Evolutionary conservation across 78 protist species (phyloP).

Genomic region (Guillardia theta): DNA sequence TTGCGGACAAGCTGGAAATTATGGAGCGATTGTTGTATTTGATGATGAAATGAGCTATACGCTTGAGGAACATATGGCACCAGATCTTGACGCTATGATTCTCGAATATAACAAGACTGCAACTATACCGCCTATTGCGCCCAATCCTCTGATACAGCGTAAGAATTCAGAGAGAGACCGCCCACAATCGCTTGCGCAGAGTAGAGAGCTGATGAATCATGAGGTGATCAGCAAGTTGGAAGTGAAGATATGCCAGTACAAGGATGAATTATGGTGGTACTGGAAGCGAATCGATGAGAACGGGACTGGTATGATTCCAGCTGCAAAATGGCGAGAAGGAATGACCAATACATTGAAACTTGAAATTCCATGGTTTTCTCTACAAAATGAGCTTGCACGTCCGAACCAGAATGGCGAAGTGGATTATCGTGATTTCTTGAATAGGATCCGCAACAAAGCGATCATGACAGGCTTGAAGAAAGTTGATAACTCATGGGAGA

Average conservation of each 20-base stretch:
- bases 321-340: background rate
- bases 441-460: background rate
- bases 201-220: background rate
- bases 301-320: background rate
- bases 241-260: background rate
- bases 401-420: background rate
- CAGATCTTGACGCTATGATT: slow-evolving; percentile 5
- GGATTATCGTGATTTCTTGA: background rate
- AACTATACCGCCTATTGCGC: too few species aligned
- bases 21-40: background rate
- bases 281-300: background rate
- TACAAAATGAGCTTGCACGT: background rate
- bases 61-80: slow-evolving; percentile 26
- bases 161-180: too few species aligned
- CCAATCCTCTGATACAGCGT: too few species aligned
- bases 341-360: background rate
- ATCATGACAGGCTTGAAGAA: background rate
- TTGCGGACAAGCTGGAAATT: slow-evolving; percentile 7
- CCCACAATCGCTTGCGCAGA: too few species aligned
- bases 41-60: background rate
- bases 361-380: background rate
- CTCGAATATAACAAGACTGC: background rate
- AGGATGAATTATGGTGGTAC: slow-evolving; percentile 27
- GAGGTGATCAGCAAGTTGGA: background rate
- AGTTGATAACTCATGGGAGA: background rate